These are phyloP conservation scores for Ceraceosorus guamensis DNA, from an alignment of 1,284 basidiomycete genomes.

Conservation along the genomic window DNA sequence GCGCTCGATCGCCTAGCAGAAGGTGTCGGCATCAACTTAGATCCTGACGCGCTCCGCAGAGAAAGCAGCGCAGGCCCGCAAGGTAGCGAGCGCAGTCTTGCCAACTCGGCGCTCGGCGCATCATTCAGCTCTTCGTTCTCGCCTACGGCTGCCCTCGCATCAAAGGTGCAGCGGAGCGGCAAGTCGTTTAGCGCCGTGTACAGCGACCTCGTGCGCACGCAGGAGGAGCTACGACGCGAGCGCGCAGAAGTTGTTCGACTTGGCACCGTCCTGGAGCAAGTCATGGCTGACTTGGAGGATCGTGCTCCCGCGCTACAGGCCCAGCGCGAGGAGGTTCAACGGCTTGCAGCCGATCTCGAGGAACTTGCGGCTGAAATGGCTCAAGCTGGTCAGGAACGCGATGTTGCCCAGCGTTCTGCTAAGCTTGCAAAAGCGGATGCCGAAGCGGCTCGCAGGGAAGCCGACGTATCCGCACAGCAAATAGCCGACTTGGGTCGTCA, in stretches of 20 bases:
- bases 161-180: slow-evolving; percentile 66
- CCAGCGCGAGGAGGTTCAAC: slow-evolving; percentile 41
- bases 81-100: slow-evolving; percentile 13
- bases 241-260: slow-evolving; percentile 49
- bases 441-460: slow-evolving; percentile 56
- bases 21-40: slow-evolving; percentile 32
- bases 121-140: slow-evolving; percentile 20
- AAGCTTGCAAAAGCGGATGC: slow-evolving; percentile 61
- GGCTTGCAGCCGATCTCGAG: slow-evolving; percentile 31
- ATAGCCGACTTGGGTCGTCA: slow-evolving; percentile 80
- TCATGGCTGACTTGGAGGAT: slow-evolving; percentile 43
- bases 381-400: slow-evolving; percentile 25
- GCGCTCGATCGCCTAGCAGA: slow-evolving; percentile 44
- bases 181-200: slow-evolving; percentile 86
- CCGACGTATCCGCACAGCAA: slow-evolving; percentile 59
- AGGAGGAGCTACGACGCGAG: slow-evolving; percentile 71
- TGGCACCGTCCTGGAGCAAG: slow-evolving; percentile 32
- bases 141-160: slow-evolving; percentile 76
- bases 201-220: slow-evolving; percentile 72
- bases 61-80: slow-evolving; percentile 13
- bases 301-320: slow-evolving; percentile 38
- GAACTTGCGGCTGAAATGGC: slow-evolving; percentile 23
- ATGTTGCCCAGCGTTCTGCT: slow-evolving; percentile 40
- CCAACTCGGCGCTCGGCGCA: not conserved
- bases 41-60: not conserved